Conservation (phyloP, 345 rosid species). For the Heritiera fomes region DNA sequence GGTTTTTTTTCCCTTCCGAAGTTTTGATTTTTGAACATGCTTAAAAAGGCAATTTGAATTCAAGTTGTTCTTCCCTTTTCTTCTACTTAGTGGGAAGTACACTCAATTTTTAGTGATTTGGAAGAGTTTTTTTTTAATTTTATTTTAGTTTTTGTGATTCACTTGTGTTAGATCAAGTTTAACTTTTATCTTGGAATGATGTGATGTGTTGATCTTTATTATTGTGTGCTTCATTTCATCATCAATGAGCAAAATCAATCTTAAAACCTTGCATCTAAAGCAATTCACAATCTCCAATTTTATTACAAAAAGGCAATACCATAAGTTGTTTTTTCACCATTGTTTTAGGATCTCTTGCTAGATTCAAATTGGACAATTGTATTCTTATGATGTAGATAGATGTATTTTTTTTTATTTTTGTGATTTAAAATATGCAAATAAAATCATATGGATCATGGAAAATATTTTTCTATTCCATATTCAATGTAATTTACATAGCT, state of each 20-base stretch:
- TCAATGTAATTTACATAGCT: not conserved
- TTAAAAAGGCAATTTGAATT: slow-evolving; percentile 6
- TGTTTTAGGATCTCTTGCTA: not conserved
- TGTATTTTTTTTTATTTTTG: not conserved
- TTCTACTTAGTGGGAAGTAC: not conserved
- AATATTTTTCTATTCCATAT: not conserved
- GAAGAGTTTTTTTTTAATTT: not conserved
- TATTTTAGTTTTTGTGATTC: not conserved
- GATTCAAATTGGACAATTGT: not conserved
- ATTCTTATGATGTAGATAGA: not conserved
- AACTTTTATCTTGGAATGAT: not conserved
- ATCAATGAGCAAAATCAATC: not conserved
- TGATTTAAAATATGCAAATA: not conserved
- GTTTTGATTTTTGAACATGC: slow-evolving; percentile 15
- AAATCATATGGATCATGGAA: not conserved
- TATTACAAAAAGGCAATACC: not conserved
- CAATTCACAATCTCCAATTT: too few relatives aligned
- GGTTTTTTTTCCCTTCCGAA: not conserved
- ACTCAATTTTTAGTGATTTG: slow-evolving; percentile 12
- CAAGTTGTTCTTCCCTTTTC: not conserved
- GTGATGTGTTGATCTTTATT: not conserved
- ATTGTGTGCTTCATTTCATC: not conserved
- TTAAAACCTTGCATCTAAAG: too few relatives aligned
- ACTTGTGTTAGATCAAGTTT: not conserved
- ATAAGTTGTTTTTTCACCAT: too few relatives aligned